A percentile compares a stretch with the other conserved stretches of the same genome.
Conservation (phyloP, 306 rosid genomes). For the Mimosa pudica region DNA sequence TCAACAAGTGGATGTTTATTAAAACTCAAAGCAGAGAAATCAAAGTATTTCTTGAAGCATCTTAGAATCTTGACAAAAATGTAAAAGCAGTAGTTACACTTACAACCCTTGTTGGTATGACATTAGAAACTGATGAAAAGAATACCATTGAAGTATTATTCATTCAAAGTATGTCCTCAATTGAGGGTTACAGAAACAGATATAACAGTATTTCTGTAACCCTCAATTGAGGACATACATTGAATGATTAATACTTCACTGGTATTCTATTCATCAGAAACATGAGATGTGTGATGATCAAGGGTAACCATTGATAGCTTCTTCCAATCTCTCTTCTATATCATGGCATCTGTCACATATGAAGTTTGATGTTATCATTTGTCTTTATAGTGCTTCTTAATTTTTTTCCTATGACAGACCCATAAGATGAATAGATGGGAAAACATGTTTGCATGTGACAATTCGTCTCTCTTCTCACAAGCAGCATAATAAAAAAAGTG, state of each 20-base stretch:
- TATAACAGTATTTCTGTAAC: no score
- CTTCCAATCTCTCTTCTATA: background rate
- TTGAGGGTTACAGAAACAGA: no score
- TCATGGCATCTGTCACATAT: background rate
- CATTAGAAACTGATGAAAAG: background rate
- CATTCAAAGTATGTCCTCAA: no score
- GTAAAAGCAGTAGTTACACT: background rate
- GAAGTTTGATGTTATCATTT: background rate
- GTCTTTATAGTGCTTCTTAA: background rate
- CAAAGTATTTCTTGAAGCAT: background rate
- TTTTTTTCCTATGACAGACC: background rate
- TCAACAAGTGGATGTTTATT: background rate
- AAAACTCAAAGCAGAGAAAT: background rate
- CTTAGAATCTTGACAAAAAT: background rate
- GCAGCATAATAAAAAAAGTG: slow-evolving; percentile 5
- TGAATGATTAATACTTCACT: no score
- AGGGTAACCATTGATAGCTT: background rate
- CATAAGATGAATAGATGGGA: background rate
- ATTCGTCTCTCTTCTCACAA: background rate
- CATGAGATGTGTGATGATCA: background rate
- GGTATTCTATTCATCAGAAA: background rate
- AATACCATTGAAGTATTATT: no score
- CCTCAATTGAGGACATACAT: no score
- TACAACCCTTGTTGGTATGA: no score
- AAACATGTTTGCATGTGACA: background rate